Base-by-base conservation (phyloP, 1,284 basidiomycete genomes). In the Pseudozyma hubeiensis region DNA sequence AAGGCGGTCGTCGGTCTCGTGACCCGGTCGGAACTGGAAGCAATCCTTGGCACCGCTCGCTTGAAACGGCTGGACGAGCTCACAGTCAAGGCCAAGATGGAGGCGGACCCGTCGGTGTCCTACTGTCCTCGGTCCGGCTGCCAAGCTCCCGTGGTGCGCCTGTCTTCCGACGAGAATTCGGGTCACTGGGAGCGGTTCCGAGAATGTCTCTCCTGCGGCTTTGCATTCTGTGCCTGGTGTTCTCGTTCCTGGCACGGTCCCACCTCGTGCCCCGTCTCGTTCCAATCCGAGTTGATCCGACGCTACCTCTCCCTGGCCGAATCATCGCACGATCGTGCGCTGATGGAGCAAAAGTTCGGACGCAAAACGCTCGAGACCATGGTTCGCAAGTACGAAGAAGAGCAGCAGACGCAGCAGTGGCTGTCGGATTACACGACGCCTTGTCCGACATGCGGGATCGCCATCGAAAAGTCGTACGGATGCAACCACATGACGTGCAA, bases 401-500 rank as follows among this genome's bases (percentile, higher is more conserved):
- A 77, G 31, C 65, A 70, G 34, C 55, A 67, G 30, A 74, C 69
- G 31, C 60, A 64, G 33, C 41, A 58, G 11, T 77, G 71, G 66
- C 53, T 77, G 11, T 53, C 49, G 16, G 51, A 64, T 24, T 54
- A 58, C 47, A 74, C 71, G 11, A 77, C 75, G 1, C 67, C 71
- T 0, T 77, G 75, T 34, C 75, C 75, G n/a, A 63, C 64, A 0
- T 77, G 75, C 47, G 50, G 61, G 7, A 65, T 70, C 16, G 60
- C 64, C 6, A 70, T 74, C 17, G 75, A 74, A 47, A 77, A 74
- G 51, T 59, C 57, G n/a, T 67, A 65, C 33, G 75, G 75, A 3
- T 77, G 75, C 49, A 77, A 77, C 47, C 75, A 77, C 46, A 74
- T 77, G 67, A 77, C 71, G 3, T 77, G 75, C 56, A 69, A 61